Evolutionary conservation across 371 early-diverging fungal species (phyloP).

Genomic region (Mucor circinelloides): DNA sequence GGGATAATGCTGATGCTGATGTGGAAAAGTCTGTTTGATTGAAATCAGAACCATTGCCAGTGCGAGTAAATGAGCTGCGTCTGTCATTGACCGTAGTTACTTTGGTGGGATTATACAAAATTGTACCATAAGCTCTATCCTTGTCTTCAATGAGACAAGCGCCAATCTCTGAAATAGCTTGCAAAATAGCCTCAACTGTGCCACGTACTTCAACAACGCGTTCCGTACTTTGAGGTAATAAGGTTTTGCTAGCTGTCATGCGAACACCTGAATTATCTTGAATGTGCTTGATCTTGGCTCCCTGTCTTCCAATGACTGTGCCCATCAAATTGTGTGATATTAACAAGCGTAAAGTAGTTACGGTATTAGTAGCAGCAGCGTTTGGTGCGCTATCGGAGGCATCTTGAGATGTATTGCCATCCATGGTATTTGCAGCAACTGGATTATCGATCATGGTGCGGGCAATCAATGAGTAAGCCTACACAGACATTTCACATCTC

Average conservation of each 20-base stretch:
- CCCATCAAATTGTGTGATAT: slow-evolving; percentile 89
- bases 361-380: not conserved
- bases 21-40: slow-evolving; percentile 1
- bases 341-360: slow-evolving; percentile 66
- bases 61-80: slow-evolving; percentile 59
- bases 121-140: slow-evolving; percentile 51
- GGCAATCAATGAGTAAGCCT: slow-evolving; percentile 63
- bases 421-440: slow-evolving; percentile 5
- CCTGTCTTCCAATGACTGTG: slow-evolving; percentile 86
- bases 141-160: slow-evolving; percentile 53
- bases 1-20: slow-evolving; percentile 10
- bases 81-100: slow-evolving; percentile 1
- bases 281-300: slow-evolving; percentile 85
- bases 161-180: slow-evolving; percentile 75
- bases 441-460: slow-evolving; percentile 84
- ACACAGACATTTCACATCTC: not conserved
- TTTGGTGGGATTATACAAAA: slow-evolving; percentile 52
- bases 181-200: slow-evolving; percentile 66
- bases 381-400: not conserved
- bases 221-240: slow-evolving; percentile 88
- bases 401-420: not conserved
- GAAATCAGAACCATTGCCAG: slow-evolving; percentile 54
- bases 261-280: slow-evolving; percentile 83
- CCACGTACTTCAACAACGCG: slow-evolving; percentile 86
- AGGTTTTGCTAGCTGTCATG: slow-evolving; percentile 83